Evolutionary conservation across 768 basidiomycete genomes (phyloP).

Genomic region (Mycena galopus): DNA sequence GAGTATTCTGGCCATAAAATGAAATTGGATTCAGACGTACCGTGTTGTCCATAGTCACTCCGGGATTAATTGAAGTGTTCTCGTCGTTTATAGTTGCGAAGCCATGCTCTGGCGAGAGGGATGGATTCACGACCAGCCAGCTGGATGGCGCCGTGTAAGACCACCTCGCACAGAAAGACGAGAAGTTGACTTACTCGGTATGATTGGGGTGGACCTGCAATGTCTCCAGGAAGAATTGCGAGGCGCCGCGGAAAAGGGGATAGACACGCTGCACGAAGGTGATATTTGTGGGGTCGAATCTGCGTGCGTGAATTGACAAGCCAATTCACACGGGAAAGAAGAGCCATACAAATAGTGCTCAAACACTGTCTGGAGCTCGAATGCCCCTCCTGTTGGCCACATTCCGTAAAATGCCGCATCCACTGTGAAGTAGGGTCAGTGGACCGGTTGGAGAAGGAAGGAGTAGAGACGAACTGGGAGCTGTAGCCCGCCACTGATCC

Average conservation of each 20-base stretch:
- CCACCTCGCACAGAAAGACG: not conserved
- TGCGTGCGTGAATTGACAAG: not conserved
- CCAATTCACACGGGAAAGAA: not conserved
- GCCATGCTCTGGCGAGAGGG: conserved; percentile 14
- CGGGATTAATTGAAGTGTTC: conserved; percentile 6
- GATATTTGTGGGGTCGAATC: conserved; percentile 25
- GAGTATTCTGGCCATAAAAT: not conserved
- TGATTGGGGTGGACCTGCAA: conserved; percentile 22
- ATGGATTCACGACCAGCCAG: conserved; percentile 26
- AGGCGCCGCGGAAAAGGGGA: conserved; percentile 21
- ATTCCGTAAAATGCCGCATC: conserved; percentile 37
- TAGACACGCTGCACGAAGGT: conserved; percentile 27
- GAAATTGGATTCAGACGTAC: not conserved
- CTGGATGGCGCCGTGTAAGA: not conserved
- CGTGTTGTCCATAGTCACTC: conserved; percentile 35
- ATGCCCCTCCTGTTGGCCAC: conserved; percentile 34
- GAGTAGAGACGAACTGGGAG: conserved; percentile 2
- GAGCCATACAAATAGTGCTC: conserved; percentile 31
- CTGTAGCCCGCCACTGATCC: conserved; percentile 24
- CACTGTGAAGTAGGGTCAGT: conserved; percentile 19
- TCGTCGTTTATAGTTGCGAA: conserved; percentile 19
- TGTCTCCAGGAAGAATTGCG: conserved; percentile 27
- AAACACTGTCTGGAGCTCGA: conserved; percentile 31
- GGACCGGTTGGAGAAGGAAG: not conserved
- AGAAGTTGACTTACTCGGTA: conserved; percentile 11